Evolutionary conservation across 495 filamentous ascomycete species (phyloP).

Genomic region (Tuber umbilicatum): DNA sequence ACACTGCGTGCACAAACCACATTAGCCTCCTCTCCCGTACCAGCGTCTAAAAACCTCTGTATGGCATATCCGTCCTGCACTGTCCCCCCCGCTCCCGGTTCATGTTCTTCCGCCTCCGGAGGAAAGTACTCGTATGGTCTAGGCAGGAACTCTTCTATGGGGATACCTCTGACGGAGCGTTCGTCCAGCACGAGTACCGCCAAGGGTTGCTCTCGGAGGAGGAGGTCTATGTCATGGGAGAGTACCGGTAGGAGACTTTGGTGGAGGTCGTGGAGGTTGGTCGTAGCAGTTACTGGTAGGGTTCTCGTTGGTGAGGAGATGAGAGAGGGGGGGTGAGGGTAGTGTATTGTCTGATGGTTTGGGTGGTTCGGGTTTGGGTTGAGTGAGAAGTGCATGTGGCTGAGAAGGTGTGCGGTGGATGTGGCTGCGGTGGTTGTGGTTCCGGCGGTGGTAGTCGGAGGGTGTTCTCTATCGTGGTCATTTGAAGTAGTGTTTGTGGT

Average conservation of each 20-base stretch:
- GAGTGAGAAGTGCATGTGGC: neutral
- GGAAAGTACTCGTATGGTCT: neutral
- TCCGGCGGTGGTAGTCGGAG: neutral
- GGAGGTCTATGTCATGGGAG: neutral
- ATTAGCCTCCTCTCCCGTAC: neutral
- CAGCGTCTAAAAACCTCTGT: neutral
- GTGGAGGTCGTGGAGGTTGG: neutral
- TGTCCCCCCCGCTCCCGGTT: neutral
- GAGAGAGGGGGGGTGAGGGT: neutral
- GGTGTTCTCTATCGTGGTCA: neutral
- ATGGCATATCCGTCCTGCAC: neutral
- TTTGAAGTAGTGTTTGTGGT: neutral
- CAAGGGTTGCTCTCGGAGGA: neutral
- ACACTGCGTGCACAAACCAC: neutral
- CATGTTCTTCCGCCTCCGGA: neutral
- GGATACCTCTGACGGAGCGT: neutral
- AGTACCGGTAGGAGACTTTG: neutral
- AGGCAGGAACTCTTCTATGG: neutral
- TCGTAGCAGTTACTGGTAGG: neutral
- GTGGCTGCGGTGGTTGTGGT: neutral
- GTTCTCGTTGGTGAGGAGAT: neutral
- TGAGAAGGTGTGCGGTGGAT: neutral
- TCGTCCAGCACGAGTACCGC: neutral
- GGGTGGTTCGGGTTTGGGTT: neutral
- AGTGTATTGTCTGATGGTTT: neutral